Evolutionary conservation across 768 basidiomycete species (phyloP), one percentile per base, ranked within the genome.

Genomic region (Boletus reticuloceps): DNA sequence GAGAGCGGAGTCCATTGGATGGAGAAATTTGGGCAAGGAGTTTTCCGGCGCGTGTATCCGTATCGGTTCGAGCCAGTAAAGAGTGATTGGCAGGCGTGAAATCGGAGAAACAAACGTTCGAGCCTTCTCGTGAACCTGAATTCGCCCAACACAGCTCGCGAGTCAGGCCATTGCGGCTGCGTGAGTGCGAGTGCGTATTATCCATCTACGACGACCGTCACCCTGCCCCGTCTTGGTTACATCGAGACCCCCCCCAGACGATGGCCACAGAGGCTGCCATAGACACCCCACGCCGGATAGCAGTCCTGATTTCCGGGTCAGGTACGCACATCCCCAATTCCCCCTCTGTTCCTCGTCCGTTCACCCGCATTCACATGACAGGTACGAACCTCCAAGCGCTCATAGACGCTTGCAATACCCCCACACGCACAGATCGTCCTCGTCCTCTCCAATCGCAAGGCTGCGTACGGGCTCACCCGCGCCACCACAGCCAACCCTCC

Each of bases 301-400:
- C 57, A n/a, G 61, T 62, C 7, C 81, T 87, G 62, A 83, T 88
- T 65, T 87, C 85, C 16, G 85, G 85, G 38, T 83, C 82, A 67
- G 85, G 85, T 82, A 5, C 25, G 25, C 25, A 25, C 25, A 1
- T 25, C 25, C 25, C 52, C 46, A 34, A 10, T n/a, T 4, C 47
- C 38, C 31, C 10, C 14, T 43, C 22, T 27, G 8, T 27, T 8
- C 27, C 27, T 27, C 27, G 8, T 25, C 25, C 27, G 27, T 29
- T 29, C 27, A 29, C 27, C 27, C 27, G 8, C 27, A 1, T 29
- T 29, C 27, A 9, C 27, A 25, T 29, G 1, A 29, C 60, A 98
- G 96, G 97, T 39, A 89, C 91, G 22, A 99, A 99, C 73, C 84
- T 99, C 12, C 95, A 98, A 74, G 96, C 97, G 2, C 82, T 98